phyloP scores from a whole-genome alignment of 495 filamentous ascomycete genomes.

The Oleoguttula mirabilis region DNA sequence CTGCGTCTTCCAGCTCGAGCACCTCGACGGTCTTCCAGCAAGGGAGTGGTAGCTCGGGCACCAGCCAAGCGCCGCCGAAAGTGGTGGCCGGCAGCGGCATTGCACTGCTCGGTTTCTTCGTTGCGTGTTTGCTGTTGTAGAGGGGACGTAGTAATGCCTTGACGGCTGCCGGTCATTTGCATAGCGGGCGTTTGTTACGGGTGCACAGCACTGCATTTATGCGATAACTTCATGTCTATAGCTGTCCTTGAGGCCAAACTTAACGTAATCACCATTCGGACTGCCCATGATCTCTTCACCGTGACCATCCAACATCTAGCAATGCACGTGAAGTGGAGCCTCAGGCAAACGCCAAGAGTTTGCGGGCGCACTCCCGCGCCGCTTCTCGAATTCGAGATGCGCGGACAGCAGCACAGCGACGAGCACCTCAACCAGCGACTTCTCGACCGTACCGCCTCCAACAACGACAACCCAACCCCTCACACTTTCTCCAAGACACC shows the following conservation, averaged over 20 bases:
- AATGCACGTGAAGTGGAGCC: too few species aligned
- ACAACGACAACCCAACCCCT: too few species aligned
- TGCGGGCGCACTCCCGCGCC: slow-evolving; percentile 2
- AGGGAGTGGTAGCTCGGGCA: slow-evolving; percentile 6
- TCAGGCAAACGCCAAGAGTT: slow-evolving; percentile 8
- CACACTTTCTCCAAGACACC: background rate
- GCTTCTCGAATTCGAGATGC: background rate
- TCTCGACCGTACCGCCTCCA: too few species aligned
- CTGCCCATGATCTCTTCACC: too few species aligned
- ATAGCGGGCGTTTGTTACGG: slow-evolving; percentile 10
- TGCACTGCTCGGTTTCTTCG: slow-evolving; percentile 20
- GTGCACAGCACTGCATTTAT: too few species aligned
- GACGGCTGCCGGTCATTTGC: background rate
- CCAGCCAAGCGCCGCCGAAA: slow-evolving; percentile 15
- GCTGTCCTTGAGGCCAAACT: too few species aligned
- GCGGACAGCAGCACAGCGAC: too few species aligned
- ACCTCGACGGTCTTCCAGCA: slow-evolving; percentile 10
- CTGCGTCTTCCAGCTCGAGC: background rate
- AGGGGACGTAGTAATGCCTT: background rate
- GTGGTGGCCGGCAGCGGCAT: slow-evolving; percentile 17
- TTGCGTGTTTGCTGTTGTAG: slow-evolving; percentile 19
- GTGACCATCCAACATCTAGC: too few species aligned
- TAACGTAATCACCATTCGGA: too few species aligned
- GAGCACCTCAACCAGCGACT: too few species aligned
- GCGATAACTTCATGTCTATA: too few species aligned